These are phyloP conservation scores for Fraxinus anomala DNA, from an alignment of 257 asterid species.

Conservation along the genomic window DNA sequence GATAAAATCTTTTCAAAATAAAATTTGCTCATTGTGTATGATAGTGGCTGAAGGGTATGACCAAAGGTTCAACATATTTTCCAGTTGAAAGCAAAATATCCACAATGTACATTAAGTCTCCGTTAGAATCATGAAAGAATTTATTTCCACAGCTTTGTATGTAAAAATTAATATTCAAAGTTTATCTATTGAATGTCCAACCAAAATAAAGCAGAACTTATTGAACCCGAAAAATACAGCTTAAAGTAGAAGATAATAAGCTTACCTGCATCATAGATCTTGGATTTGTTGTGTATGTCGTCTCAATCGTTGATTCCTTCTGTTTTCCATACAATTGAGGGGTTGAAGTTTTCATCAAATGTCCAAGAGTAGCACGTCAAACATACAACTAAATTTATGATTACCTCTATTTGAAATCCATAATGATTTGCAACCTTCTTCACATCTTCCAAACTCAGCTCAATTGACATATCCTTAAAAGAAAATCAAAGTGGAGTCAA, in stretches of 20 bases:
- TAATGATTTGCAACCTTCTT: conserved; percentile 75
- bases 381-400: conserved; percentile 1
- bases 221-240: neutral
- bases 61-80: neutral
- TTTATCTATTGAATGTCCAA: neutral
- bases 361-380: neutral
- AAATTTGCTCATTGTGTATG: neutral
- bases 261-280: conserved; percentile 95
- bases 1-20: neutral
- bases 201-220: conserved; percentile 6
- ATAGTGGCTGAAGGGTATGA: neutral
- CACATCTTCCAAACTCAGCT: conserved; percentile 95
- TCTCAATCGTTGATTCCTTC: conserved; percentile 76
- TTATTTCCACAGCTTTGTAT: neutral
- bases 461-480: conserved; percentile 89
- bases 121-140: neutral
- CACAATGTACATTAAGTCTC: neutral
- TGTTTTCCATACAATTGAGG: conserved; percentile 32
- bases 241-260: conserved; percentile 9
- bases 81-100: neutral
- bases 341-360: conserved; percentile 1
- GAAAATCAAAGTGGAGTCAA: conserved; percentile 16
- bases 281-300: conserved; percentile 79
- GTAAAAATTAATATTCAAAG: neutral
- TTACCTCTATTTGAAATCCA: conserved; percentile 87